A percentile compares a stretch with the other conserved stretches of the same genome.
Evolutionary conservation across 176 grass and related monocot species (phyloP).

Genomic region (Dactylis glomerata): DNA sequence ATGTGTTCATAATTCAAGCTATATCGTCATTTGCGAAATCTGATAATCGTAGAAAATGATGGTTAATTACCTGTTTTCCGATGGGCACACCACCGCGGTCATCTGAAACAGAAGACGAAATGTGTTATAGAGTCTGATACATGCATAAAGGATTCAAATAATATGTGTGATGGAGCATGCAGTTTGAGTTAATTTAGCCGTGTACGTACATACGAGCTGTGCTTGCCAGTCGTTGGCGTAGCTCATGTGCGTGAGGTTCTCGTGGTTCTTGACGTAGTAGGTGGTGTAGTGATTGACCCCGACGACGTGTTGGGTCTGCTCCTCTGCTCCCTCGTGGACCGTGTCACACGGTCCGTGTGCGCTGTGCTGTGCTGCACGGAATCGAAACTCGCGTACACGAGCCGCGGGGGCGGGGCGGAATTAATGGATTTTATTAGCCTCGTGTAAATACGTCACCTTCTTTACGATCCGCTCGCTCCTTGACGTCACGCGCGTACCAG

Average conservation of each 20-base stretch:
- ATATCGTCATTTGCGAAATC: background rate
- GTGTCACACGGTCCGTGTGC: too few species aligned
- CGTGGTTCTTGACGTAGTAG: conserved; percentile 50
- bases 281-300: conserved; percentile 87
- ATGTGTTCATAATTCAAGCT: background rate
- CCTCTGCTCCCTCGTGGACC: too few species aligned
- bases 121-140: too few species aligned
- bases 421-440: too few species aligned
- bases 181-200: background rate
- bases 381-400: too few species aligned
- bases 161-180: background rate
- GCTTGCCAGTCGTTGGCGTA: conserved; percentile 71
- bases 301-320: conserved; percentile 57
- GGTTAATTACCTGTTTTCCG: conserved; percentile 61
- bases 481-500: too few species aligned
- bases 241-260: conserved; percentile 34
- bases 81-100: conserved; percentile 58
- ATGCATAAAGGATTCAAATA: background rate
- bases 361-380: too few species aligned
- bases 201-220: conserved; percentile 48
- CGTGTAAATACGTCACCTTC: too few species aligned
- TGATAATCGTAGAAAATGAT: background rate
- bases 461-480: too few species aligned
- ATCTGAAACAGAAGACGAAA: too few species aligned
- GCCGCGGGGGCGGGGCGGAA: too few species aligned